These are phyloP conservation scores for Cylindrotheca closterium DNA, from an alignment of 108 stramenopile genomes.

Conservation along the genomic window DNA sequence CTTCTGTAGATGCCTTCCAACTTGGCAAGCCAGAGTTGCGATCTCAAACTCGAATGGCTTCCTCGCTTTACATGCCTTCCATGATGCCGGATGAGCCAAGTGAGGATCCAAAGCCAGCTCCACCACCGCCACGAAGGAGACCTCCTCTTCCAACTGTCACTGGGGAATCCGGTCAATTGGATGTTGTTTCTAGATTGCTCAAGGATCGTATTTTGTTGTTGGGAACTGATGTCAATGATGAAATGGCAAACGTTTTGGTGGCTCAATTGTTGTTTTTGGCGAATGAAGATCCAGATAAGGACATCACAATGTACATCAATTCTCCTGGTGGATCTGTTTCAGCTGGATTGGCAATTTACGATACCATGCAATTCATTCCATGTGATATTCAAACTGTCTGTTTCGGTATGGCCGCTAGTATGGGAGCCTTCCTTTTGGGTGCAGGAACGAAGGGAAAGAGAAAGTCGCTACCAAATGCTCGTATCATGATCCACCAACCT, in stretches of 20 bases:
- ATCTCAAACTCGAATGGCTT: background rate
- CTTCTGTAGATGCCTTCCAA: background rate
- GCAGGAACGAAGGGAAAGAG: constrained; percentile 92
- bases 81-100: constrained; percentile 53
- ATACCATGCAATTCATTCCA: constrained; percentile 97
- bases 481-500: constrained; percentile 99
- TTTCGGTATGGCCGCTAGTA: constrained; percentile 97
- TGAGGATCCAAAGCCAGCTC: constrained; percentile 8
- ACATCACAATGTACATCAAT: constrained; percentile 97
- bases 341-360: constrained; percentile 96
- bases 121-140: constrained; percentile 46
- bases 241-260: constrained; percentile 92
- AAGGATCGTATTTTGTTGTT: constrained; percentile 94
- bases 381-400: constrained; percentile 95
- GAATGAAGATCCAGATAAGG: constrained; percentile 91
- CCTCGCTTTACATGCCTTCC: constrained; percentile 15
- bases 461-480: constrained; percentile 86
- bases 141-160: constrained; percentile 62
- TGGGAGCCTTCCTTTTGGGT: constrained; percentile 95
- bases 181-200: constrained; percentile 90
- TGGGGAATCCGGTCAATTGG: constrained; percentile 83
- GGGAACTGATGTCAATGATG: constrained; percentile 90
- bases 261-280: constrained; percentile 94
- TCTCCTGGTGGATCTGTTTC: constrained; percentile 86
- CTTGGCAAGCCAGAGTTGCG: background rate